Base-by-base conservation (phyloP, 2,329 filamentous ascomycete genomes). In the Epicoccum sorghinum region DNA sequence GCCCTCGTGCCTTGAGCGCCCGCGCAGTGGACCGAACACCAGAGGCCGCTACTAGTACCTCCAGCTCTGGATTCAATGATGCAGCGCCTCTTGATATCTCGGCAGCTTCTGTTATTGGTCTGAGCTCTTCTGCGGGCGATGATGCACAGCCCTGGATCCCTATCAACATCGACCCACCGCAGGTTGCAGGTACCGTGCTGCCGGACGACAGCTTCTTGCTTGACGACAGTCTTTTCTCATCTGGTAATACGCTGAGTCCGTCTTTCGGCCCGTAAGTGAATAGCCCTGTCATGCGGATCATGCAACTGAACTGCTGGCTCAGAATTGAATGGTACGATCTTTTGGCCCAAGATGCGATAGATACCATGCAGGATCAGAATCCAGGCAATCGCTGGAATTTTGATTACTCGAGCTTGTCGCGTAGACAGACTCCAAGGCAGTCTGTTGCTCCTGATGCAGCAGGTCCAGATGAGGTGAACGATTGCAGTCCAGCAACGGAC, bases 241-340 rank as follows among this genome's bases (percentile, higher is more conserved):
- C 62, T 30, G 55, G 52, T 9, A 58, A 65, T 24, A 66, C 70
- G 2, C 69, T 72, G 14, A 70, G 71, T 18, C 66, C 73, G 4
- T 74, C 77, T 41, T 70, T 75, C 22, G 78, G 78, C 22, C 78
- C 78, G 13, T 66, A 44, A 54, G 52, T 44, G 12, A 13, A 29
- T 14, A n/a, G 7, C 10, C 3, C 30, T 14, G 13, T 30, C 24
- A 33, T 35, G 18, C 18, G 36, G 4, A 30, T 10, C 7, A 2
- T 2, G 2, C 4, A 6, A 22, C 30, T 49, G 14, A 54, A 14
- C 4, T 24, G 8, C n/a, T 14, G 7, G 13, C 13, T 4, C 29
- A 54, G 52, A 24, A 54, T 79, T 36, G 74, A 77, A 58, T 81
- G 79, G 79, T 80, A 80, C 54, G 78, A 79, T 45, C 68, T 81